Evolutionary conservation across 1,284 basidiomycete genomes (phyloP), one percentile per base, ranked within the genome.

Genomic region (Cutaneotrichosporon sp.): DNA sequence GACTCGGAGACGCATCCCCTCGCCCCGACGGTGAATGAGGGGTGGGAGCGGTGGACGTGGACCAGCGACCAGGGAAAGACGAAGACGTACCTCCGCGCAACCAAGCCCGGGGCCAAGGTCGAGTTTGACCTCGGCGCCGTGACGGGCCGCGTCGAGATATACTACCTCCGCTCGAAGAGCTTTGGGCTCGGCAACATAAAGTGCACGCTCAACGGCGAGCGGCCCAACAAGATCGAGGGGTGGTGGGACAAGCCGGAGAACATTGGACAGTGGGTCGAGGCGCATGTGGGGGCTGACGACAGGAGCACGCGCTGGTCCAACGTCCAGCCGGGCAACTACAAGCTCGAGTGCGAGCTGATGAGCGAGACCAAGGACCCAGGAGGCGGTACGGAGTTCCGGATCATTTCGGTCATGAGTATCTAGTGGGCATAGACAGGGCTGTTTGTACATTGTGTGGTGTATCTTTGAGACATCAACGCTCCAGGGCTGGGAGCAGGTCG

Each of bases 21-120:
- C 29, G 59, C 55, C 14, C 73, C 76, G 10, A 9, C 56, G 18
- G 45, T 60, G 24, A 59, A 67, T 10, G 45, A 65, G 9, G 76
- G 76, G 25, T 79, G 76, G 75, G 64, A 67, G 24, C 55, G 70
- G 13, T 78, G 72, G 73, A 64, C 63, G 11, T 78, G 75, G 74
- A 73, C 71, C 71, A 65, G 62, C 20, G 76, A 74, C 73, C 67
- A 72, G 51, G 54, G 54, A 42, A 47, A 56, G 43, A 31, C 33
- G 24, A 56, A 74, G 65, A 64, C 74, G 25, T 79, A 79, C 63
- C 55, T 75, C 7, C 58, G 73, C 10, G 68, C 76, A 13, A 68
- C 71, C 53, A 49, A 66, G 38, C 74, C 75, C 1, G 75, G 75
- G n/a, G 66, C 75, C 24, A 69, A 49, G 11, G 67, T 79, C 56